Evolutionary conservation across 495 filamentous ascomycete species (phyloP), one percentile per base, ranked within the genome.

Genomic region (Neurospora sp.): DNA sequence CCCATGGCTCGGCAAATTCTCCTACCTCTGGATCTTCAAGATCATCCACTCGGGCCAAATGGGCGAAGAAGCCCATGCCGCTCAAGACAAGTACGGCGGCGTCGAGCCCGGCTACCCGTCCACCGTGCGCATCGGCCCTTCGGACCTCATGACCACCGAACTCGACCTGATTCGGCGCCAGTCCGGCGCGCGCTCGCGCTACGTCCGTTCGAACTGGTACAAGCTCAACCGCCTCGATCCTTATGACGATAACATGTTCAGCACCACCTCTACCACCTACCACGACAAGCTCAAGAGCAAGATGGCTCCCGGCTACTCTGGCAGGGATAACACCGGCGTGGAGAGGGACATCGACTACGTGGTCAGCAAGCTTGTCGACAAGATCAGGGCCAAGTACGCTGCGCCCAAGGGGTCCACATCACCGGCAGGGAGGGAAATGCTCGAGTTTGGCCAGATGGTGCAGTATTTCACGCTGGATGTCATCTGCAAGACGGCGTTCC

Each of bases 391-490:
- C 8, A 81, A 79, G 27, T 81, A 82, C 5, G 74, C 71, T 61
- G 41, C 27, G 1, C 14, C 71, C 81, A 44, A 79, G 79, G 70
- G 70, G 78, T 59, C 79, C 75, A 5, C 76, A 35, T 10, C 40
- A 74, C 27, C 68, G 70, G 31, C 68, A 71, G 27, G 71, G 3
- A 61, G 14, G 27, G 22, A 78, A 4, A 78, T 73, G 70, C 69
- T 88, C 16, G 85, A 89, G 73, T 79, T 88, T n/a, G 81, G 79
- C 1, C 77, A 48, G 3, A 78, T 84, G 22, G 77, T 81, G 2
- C 78, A 83, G 53, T 88, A 77, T 72, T 87, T 88, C 69, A 88
- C 87, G 0, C 74, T 88, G 7, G 88, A 89, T 71, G 74, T 84
- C 3, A 84, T 88, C 44, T 82, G 82, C 9, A 80, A 80, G 42